A percentile compares a stretch with the other conserved stretches of the same genome.
Evolutionary conservation across 495 filamentous ascomycete species (phyloP).

Genomic region (Aspergillus conjunctus): DNA sequence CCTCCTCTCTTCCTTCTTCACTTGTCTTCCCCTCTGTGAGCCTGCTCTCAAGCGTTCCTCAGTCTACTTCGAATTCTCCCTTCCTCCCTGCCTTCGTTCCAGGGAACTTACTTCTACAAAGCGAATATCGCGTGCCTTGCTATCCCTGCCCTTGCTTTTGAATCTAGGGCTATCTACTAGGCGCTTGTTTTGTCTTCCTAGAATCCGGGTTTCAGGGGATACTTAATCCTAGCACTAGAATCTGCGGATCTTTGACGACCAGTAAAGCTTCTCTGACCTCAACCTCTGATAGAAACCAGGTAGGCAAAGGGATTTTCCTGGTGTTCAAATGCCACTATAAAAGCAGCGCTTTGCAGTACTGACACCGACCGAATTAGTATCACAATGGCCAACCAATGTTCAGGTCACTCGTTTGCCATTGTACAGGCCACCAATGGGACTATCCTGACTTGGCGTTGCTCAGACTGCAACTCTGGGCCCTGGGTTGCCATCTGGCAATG

Average conservation of each 20-base stretch:
- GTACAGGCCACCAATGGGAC: slow-evolving; percentile 52
- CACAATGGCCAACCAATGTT: slow-evolving; percentile 52
- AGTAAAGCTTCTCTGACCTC: not conserved
- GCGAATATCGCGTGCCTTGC: slow-evolving; percentile 5
- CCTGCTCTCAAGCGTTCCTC: slow-evolving; percentile 1
- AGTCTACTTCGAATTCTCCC: not conserved
- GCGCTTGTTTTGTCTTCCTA: slow-evolving; percentile 1
- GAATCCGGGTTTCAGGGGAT: not conserved
- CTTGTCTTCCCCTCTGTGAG: not conserved
- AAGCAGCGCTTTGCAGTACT: not conserved
- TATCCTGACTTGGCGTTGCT: slow-evolving; percentile 52
- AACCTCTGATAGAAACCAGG: slow-evolving; percentile 6
- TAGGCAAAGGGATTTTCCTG: not conserved
- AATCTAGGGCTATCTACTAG: slow-evolving; percentile 1
- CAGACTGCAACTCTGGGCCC: slow-evolving; percentile 53
- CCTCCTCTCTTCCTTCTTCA: not conserved
- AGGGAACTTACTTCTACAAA: not conserved
- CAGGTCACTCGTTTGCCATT: slow-evolving; percentile 49
- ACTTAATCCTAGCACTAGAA: not conserved
- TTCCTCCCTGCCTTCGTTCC: not conserved
- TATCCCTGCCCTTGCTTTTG: slow-evolving; percentile 17
- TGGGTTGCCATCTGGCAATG: slow-evolving; percentile 54
- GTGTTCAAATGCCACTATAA: not conserved
- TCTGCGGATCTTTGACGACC: not conserved
- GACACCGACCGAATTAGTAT: slow-evolving; percentile 3